Percentiles rank a stretch among this genome's conserved stretches.
These are phyloP conservation scores for Phlebiopsis gigantea DNA, from an alignment of 768 basidiomycete genomes.

Conservation along the genomic window DNA sequence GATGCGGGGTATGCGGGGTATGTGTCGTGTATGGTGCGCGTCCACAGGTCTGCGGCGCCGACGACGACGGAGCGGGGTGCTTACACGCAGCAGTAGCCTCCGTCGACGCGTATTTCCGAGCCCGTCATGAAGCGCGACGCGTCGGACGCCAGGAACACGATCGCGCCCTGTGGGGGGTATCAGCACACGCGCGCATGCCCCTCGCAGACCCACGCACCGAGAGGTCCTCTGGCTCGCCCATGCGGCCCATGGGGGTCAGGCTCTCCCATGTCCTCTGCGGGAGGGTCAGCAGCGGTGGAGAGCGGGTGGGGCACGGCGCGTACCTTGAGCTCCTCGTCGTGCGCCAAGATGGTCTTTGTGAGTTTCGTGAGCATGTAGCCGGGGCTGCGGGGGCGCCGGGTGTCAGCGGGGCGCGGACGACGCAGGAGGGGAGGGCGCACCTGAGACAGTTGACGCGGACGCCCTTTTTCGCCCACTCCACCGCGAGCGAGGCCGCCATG, in stretches of 20 bases:
- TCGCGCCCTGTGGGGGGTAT: conserved; percentile 53
- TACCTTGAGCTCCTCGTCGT: conserved; percentile 73
- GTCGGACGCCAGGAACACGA: conserved; percentile 88
- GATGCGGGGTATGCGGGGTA: too few relatives aligned
- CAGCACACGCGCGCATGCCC: neutral
- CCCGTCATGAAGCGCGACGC: conserved; percentile 90
- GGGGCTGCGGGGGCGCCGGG: conserved; percentile 45
- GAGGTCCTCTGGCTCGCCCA: conserved; percentile 92
- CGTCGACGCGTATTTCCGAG: conserved; percentile 79
- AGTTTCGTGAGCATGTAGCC: conserved; percentile 95
- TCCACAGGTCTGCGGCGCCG: neutral
- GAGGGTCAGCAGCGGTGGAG: conserved; percentile 9
- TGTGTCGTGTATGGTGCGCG: neutral
- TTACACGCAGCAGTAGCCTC: conserved; percentile 77
- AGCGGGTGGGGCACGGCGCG: conserved; percentile 9
- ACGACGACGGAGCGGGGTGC: conserved; percentile 1
- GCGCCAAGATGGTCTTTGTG: conserved; percentile 75
- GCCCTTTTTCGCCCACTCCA: conserved; percentile 92
- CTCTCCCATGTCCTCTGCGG: conserved; percentile 75
- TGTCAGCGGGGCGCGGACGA: neutral
- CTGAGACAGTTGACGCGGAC: conserved; percentile 83
- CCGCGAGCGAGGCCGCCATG: conserved; percentile 87
- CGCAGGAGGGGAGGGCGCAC: conserved; percentile 28
- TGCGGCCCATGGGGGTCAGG: conserved; percentile 81
- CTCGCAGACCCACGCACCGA: conserved; percentile 54